phyloP scores from a whole-genome alignment of 139 green algal species.

The Asterochloris erici region DNA sequence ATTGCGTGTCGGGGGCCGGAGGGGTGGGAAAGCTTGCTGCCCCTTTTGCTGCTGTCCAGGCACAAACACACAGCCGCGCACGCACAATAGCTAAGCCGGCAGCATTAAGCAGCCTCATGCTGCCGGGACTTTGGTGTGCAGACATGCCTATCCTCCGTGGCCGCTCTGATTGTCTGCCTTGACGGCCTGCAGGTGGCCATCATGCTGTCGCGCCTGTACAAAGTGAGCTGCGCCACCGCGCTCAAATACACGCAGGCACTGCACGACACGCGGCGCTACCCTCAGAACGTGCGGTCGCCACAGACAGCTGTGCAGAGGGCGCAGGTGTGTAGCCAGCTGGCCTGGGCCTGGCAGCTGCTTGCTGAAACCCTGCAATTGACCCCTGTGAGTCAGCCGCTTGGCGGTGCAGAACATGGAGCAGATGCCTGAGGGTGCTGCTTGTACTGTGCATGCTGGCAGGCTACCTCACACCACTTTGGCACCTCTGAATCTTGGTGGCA shows the following conservation, averaged over 20 bases:
- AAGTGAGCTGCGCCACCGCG: slow-evolving; percentile 52
- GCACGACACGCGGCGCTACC: slow-evolving; percentile 71
- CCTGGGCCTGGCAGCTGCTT: neutral
- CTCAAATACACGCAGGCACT: slow-evolving; percentile 72
- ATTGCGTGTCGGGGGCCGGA: no score
- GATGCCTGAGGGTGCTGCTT: neutral
- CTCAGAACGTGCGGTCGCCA: slow-evolving; percentile 70
- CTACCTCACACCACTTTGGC: neutral
- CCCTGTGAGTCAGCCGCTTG: neutral
- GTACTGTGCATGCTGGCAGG: neutral
- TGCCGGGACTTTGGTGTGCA: no score
- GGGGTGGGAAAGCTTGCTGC: no score
- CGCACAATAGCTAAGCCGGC: no score
- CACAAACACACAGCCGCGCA: no score
- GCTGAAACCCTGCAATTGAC: neutral
- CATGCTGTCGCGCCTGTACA: slow-evolving; percentile 73
- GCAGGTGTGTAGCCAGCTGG: slow-evolving; percentile 43
- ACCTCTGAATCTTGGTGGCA: neutral
- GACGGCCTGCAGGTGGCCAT: slow-evolving; percentile 24
- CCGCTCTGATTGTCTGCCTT: no score
- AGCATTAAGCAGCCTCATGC: no score
- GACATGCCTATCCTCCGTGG: no score
- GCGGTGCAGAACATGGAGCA: no score
- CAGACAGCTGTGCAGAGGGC: slow-evolving; percentile 70
- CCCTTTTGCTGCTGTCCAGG: no score